These are phyloP conservation scores for Geotrichum candidum DNA, from an alignment of 1,139 yeast genomes.

Conservation along the genomic window DNA sequence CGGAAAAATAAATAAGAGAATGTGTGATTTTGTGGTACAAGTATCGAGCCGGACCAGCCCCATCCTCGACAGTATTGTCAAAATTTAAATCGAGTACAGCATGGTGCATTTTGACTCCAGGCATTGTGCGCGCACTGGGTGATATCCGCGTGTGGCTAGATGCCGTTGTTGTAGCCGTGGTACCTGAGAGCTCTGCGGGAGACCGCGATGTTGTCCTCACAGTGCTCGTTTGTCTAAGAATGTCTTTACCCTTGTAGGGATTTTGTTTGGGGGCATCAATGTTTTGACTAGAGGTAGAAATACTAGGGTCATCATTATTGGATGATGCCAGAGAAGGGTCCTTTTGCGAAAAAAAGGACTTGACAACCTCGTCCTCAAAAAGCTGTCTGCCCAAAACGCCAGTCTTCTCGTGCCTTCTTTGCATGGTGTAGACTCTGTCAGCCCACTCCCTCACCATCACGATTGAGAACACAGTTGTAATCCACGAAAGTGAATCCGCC, in stretches of 20 bases:
- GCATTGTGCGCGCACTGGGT: not conserved
- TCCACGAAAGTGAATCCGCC: conserved; percentile 66
- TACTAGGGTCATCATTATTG: not conserved
- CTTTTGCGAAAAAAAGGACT: not conserved
- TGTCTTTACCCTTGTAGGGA: not conserved
- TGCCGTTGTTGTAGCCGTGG: not conserved
- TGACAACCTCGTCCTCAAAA: conserved; percentile 47
- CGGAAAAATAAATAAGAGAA: conserved; percentile 15
- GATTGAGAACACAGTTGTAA: conserved; percentile 61
- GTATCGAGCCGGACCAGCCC: not conserved
- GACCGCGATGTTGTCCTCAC: not conserved
- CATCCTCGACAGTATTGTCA: not conserved
- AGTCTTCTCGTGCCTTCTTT: conserved; percentile 56
- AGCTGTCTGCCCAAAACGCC: conserved; percentile 71
- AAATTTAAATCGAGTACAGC: not conserved
- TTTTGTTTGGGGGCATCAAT: not conserved
- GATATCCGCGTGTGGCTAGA: not conserved
- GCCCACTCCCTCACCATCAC: conserved; percentile 86
- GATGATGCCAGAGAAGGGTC: not conserved
- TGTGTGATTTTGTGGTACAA: not conserved
- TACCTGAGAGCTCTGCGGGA: not conserved
- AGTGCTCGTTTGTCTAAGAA: not conserved
- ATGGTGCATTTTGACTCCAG: not conserved
- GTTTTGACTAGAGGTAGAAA: not conserved
- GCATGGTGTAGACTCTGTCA: conserved; percentile 53